These are phyloP conservation scores for Bruguiera parviflora DNA, from an alignment of 345 rosid species.

Conservation along the genomic window DNA sequence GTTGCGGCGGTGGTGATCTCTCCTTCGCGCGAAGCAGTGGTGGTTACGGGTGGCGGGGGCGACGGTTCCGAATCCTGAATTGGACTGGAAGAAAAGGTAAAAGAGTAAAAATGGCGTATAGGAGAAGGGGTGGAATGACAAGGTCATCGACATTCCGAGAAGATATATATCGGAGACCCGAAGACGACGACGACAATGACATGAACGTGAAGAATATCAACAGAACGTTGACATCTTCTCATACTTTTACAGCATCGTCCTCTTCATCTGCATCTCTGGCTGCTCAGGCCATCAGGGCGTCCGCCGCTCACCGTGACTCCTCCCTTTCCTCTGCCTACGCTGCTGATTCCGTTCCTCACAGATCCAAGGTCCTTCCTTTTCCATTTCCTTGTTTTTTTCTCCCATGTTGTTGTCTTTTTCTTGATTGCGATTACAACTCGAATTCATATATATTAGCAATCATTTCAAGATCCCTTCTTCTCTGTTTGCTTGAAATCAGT, in stretches of 20 bases:
- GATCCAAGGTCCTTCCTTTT: slow-evolving; percentile 53
- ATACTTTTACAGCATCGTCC: slow-evolving; percentile 32
- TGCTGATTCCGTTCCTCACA: slow-evolving; percentile 38
- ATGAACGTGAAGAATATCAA: slow-evolving; percentile 19
- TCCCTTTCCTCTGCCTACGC: slow-evolving; percentile 46
- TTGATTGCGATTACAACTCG: neutral
- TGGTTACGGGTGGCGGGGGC: slow-evolving; percentile 7
- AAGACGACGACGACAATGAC: slow-evolving; percentile 14
- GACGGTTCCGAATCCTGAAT: no score
- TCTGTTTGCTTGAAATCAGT: no score
- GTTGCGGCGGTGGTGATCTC: neutral
- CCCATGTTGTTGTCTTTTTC: neutral
- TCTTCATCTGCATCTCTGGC: slow-evolving; percentile 57
- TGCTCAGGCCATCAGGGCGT: slow-evolving; percentile 84
- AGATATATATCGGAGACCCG: slow-evolving; percentile 44
- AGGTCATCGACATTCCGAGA: slow-evolving; percentile 81
- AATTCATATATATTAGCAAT: neutral
- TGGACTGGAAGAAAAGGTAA: no score
- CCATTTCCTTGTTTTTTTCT: neutral
- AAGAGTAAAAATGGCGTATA: slow-evolving; percentile 62
- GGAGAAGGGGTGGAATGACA: slow-evolving; percentile 84
- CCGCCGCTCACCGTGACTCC: slow-evolving; percentile 56
- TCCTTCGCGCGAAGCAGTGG: neutral
- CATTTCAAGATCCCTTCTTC: no score
- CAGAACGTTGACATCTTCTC: slow-evolving; percentile 24